These are phyloP conservation scores for Podospora fimiseda DNA, from an alignment of 495 filamentous ascomycete species.

Conservation along the genomic window DNA sequence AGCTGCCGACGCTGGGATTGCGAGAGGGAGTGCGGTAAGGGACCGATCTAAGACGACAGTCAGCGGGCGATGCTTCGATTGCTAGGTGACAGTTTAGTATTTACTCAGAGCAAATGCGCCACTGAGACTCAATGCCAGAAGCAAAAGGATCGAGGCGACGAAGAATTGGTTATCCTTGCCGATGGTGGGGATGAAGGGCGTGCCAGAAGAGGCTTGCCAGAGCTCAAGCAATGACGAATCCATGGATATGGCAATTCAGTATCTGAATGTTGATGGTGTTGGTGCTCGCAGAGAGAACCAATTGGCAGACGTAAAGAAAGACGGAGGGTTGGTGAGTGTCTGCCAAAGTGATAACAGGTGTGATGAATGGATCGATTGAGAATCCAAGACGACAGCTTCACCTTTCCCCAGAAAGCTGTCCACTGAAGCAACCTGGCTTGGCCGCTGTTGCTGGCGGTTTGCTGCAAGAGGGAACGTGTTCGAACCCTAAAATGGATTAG, in stretches of 20 bases:
- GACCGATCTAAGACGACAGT: slow-evolving; percentile 66
- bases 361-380: too few species aligned
- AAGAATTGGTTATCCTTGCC: slow-evolving; percentile 78
- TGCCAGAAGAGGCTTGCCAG: slow-evolving; percentile 81
- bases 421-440: slow-evolving; percentile 16
- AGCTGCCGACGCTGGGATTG: slow-evolving; percentile 78
- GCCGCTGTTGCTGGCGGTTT: slow-evolving; percentile 3
- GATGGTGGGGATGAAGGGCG: slow-evolving; percentile 74
- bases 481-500: slow-evolving; percentile 19
- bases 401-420: too few species aligned
- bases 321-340: slow-evolving; percentile 2
- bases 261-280: neutral
- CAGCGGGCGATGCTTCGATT: neutral
- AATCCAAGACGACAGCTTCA: too few species aligned
- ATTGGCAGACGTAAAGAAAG: neutral
- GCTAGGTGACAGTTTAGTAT: neutral
- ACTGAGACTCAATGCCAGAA: slow-evolving; percentile 58
- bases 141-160: slow-evolving; percentile 71
- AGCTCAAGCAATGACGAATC: slow-evolving; percentile 73
- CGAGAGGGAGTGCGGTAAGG: slow-evolving; percentile 72
- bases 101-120: slow-evolving; percentile 77
- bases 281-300: neutral
- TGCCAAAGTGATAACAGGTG: too few species aligned
- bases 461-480: slow-evolving; percentile 18
- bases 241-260: slow-evolving; percentile 35